A percentile compares a stretch with the other conserved stretches of the same genome.
These are phyloP conservation scores for Colletotrichum orbiculare DNA, from an alignment of 2,329 filamentous ascomycete genomes.

Conservation along the genomic window DNA sequence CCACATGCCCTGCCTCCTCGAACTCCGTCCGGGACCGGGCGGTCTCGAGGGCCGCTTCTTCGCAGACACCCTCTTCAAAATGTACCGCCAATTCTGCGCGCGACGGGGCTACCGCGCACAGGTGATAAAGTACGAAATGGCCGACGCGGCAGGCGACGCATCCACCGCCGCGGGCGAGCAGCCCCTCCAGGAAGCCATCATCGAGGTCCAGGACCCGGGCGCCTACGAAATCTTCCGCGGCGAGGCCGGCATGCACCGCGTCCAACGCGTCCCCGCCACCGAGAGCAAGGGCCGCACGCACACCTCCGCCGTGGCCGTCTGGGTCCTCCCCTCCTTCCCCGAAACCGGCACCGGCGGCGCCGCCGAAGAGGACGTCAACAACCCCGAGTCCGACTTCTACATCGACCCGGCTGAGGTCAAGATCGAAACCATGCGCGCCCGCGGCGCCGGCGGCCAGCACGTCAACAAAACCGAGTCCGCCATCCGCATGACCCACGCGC, in stretches of 20 bases:
- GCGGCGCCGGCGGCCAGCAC: constrained; percentile 94
- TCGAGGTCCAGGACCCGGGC: constrained; percentile 81
- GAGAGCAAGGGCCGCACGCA: constrained; percentile 93
- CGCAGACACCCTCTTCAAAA: constrained; percentile 84
- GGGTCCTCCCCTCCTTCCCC: constrained; percentile 89
- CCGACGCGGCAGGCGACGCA: constrained; percentile 70
- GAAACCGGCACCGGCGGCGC: constrained; percentile 60
- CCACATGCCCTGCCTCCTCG: constrained; percentile 87
- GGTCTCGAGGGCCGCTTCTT: constrained; percentile 93
- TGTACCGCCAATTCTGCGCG: constrained; percentile 87
- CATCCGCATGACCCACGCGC: constrained; percentile 89
- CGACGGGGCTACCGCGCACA: constrained; percentile 73
- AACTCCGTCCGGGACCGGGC: constrained; percentile 91
- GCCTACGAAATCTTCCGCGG: constrained; percentile 85
- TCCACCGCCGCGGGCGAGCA: constrained; percentile 68
- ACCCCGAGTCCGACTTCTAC: constrained; percentile 93
- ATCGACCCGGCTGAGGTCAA: constrained; percentile 85
- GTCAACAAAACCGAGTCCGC: constrained; percentile 99
- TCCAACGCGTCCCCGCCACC: constrained; percentile 92
- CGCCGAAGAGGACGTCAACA: constrained; percentile 72
- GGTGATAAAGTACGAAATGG: constrained; percentile 83
- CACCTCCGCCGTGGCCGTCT: constrained; percentile 90
- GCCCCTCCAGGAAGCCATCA: constrained; percentile 85
- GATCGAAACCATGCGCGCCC: constrained; percentile 89
- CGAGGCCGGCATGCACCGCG: constrained; percentile 94